Base-by-base conservation (phyloP, 352 stramenopile species). In the Pythium monospermum region DNA sequence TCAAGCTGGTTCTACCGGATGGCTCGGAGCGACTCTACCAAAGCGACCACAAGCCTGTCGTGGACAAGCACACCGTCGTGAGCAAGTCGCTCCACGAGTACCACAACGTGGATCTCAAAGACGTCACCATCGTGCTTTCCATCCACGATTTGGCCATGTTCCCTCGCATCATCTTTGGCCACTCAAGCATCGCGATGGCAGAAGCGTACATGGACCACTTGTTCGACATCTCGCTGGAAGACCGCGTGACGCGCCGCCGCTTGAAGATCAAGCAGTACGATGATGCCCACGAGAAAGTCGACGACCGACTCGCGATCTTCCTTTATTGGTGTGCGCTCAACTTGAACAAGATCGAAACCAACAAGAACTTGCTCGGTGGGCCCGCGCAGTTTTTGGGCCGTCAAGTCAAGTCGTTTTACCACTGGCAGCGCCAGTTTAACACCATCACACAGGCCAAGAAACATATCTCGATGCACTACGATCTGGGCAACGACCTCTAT, bases 381-480 rank as follows among this genome's bases (percentile, higher is more conserved):
- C 56, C 56, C 7, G 48, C 37, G 33, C 56, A 64, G 42, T 58
- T n/a, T 15, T 16, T 39, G 4, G 56, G 56, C 12, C 56, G 56
- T 4, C 56, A 64, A 30, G 13, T 64, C 49, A 64, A 64, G 49
- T 30, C 56, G 42, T 54, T 64, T 13, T 58, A 64, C 43, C 56
- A 64, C 49, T 64, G 49, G 48, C 42, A 58, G 44, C 48, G 56
- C 25, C 56, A 64, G 56, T 64, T 64, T 48, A 64, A 64, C 49
- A 64, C 56, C 27, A 58, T 64, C 30, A 43, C 51, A 30, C 61
- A 69, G 43, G 53, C 55, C 18, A 63, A 63, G 44, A 61, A 61
- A 33, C 59, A 63, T 30, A 69, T 69, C 32, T 59, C 61, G 32
- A 59, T 65, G 52, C 61, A 69, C 43, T 69, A 69, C 42, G 61